Base-by-base conservation (phyloP, 1,284 basidiomycete genomes). In the Heliocybe sulcata region DNA sequence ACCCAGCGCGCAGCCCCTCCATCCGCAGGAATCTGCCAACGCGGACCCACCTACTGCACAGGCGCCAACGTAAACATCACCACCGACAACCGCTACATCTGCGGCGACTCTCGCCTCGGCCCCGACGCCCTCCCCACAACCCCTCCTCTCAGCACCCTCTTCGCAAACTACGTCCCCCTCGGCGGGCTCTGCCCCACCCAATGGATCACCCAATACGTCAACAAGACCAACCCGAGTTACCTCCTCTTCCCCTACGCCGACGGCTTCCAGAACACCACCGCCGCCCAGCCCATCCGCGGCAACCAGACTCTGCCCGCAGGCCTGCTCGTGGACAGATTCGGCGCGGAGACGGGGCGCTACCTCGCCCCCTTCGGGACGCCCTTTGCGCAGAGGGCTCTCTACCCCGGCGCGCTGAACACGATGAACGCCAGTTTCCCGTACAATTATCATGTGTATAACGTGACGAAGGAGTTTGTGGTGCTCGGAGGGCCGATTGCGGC, bases 391-490 rank as follows among this genome's bases (percentile, higher is more conserved):
- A 25, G 47, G 23, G 47, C 47, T 6, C 22, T 49, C 19, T 29
- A 25, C 22, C 47, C 47, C 22, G 20, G 14, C 47, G 27, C 23
- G 11, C 16, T 49, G 6, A 49, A 49, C 38, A 42, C 38, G 38
- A 16, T 16, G 8, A 20, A 49, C 20, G 14, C 22, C 6, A 45
- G 9, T 3, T 56, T 42, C 33, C 55, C 55, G 1, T 45, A 38
- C 35, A 53, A 53, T 27, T 56, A 56, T 35, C 55, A 56, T 45
- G 25, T 52, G 16, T 56, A 56, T 29, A 42, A 56, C 22, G 55
- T 56, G 26, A 45, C 29, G 22, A 52, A 52, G 51, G 16, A 19
- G 26, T 56, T 56, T 35, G 25, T 25, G 25, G 55, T 48, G 27
- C 35, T 35, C 9, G 14, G 31, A 26, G 55, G 55, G 25, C 55